A percentile compares a stretch with the other conserved stretches of the same genome.
Conservation (phyloP, 495 filamentous ascomycete species). For the Penicillium nucicola region DNA sequence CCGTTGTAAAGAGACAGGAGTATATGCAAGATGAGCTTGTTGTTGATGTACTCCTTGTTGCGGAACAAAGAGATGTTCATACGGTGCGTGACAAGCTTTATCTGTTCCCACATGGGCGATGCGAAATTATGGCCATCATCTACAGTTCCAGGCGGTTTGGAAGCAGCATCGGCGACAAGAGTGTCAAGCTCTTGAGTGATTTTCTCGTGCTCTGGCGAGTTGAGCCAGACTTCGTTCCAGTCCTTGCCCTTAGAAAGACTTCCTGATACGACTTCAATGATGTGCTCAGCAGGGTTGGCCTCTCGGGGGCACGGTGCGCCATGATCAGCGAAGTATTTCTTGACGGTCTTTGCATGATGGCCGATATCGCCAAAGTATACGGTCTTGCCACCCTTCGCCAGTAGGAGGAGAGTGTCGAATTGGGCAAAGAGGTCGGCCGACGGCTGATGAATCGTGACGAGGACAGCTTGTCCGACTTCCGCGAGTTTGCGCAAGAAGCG, state of each 20-base stretch:
- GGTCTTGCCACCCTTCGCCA: slow-evolving; percentile 63
- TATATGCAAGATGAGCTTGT: slow-evolving; percentile 46
- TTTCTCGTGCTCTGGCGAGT: slow-evolving; percentile 43
- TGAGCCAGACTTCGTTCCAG: slow-evolving; percentile 62
- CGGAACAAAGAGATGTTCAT: slow-evolving; percentile 57
- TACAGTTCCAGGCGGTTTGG: slow-evolving; percentile 21
- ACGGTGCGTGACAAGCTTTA: slow-evolving; percentile 50
- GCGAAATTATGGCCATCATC: slow-evolving; percentile 50
- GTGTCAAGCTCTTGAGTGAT: slow-evolving; percentile 49
- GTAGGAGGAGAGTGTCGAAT: slow-evolving; percentile 65
- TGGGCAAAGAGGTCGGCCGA: slow-evolving; percentile 64
- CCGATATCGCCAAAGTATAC: slow-evolving; percentile 68
- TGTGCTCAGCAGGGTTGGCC: slow-evolving; percentile 82
- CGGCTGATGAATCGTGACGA: slow-evolving; percentile 74
- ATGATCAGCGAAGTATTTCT: slow-evolving; percentile 72
- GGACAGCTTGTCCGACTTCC: slow-evolving; percentile 61
- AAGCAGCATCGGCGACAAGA: slow-evolving; percentile 40
- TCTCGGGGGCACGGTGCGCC: slow-evolving; percentile 67
- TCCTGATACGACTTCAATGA: slow-evolving; percentile 71
- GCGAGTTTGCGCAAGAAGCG: slow-evolving; percentile 62
- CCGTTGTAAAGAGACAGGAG: slow-evolving; percentile 29
- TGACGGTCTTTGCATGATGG: slow-evolving; percentile 44
- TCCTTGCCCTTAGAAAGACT: slow-evolving; percentile 36
- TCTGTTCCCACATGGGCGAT: slow-evolving; percentile 51
- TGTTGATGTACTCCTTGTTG: slow-evolving; percentile 58